These are phyloP conservation scores for Fusarium verrucosum DNA, from an alignment of 2,329 filamentous ascomycete genomes.

Conservation along the genomic window DNA sequence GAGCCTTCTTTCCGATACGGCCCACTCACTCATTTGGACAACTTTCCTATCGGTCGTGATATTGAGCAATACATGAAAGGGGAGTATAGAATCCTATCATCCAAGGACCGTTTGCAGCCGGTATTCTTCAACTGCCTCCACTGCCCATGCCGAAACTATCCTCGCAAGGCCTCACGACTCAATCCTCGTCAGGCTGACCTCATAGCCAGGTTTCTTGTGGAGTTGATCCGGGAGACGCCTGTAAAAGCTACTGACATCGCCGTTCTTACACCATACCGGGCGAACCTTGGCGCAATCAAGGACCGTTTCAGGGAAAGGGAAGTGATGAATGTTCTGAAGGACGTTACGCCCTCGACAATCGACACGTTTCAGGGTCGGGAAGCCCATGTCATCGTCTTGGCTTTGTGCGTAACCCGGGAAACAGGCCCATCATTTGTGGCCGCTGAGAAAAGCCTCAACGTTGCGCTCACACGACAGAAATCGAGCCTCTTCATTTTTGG, in stretches of 20 bases:
- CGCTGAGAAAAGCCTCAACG: neutral
- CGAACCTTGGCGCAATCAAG: neutral
- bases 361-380: constrained; percentile 1
- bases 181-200: neutral
- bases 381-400: neutral
- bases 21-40: accelerated
- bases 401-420: neutral
- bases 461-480: neutral
- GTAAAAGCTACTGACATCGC: neutral
- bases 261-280: neutral
- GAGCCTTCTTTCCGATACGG: neutral
- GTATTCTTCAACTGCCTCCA: neutral
- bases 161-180: neutral
- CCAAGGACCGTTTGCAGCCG: accelerated
- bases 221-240: neutral
- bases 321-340: accelerated
- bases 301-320: neutral
- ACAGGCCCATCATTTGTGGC: neutral
- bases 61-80: neutral
- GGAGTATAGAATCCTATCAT: neutral
- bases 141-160: neutral
- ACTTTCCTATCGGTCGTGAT: neutral
- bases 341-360: neutral
- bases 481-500: constrained; percentile 10
- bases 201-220: neutral